Conservation (phyloP, 2,329 filamentous ascomycete species). For the Kalaharituber pfeilii region DNA sequence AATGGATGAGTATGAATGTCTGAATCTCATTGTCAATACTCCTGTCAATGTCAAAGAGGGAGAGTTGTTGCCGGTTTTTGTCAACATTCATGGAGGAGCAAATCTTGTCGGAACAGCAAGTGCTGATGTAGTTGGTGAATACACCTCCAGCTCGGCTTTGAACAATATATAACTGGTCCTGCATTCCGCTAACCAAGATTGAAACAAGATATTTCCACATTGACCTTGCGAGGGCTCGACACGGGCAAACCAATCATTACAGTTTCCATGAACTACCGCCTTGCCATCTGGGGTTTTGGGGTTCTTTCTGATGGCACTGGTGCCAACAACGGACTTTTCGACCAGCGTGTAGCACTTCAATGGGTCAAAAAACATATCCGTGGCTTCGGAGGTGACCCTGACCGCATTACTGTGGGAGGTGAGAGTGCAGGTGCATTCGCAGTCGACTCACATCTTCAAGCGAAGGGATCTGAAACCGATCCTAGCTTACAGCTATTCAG, state of each 20-base stretch:
- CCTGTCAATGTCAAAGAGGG: neutral
- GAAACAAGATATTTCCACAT: too few relatives aligned
- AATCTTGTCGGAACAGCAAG: conserved; percentile 25
- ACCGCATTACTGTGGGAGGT: conserved; percentile 38
- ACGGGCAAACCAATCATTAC: conserved; percentile 56
- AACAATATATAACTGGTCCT: too few relatives aligned
- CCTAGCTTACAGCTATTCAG: conserved; percentile 30
- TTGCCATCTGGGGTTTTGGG: conserved; percentile 58
- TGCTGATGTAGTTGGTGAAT: too few relatives aligned
- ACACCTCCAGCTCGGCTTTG: too few relatives aligned
- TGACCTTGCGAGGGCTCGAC: too few relatives aligned
- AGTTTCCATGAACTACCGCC: conserved; percentile 61
- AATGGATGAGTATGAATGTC: neutral
- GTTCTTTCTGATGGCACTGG: conserved; percentile 45
- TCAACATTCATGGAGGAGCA: conserved; percentile 34
- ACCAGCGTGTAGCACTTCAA: conserved; percentile 36
- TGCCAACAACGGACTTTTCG: conserved; percentile 36
- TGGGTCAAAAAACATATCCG: conserved; percentile 39
- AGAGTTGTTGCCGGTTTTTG: conserved; percentile 29
- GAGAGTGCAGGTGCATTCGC: conserved; percentile 39
- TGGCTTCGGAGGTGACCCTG: conserved; percentile 37
- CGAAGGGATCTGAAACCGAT: conserved; percentile 30
- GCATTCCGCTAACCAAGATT: too few relatives aligned
- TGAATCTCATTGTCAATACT: neutral
- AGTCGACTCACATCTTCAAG: conserved; percentile 38